Evolutionary conservation across 2,329 filamentous ascomycete genomes (phyloP).

Genomic region (Cladophialophora immunda): DNA sequence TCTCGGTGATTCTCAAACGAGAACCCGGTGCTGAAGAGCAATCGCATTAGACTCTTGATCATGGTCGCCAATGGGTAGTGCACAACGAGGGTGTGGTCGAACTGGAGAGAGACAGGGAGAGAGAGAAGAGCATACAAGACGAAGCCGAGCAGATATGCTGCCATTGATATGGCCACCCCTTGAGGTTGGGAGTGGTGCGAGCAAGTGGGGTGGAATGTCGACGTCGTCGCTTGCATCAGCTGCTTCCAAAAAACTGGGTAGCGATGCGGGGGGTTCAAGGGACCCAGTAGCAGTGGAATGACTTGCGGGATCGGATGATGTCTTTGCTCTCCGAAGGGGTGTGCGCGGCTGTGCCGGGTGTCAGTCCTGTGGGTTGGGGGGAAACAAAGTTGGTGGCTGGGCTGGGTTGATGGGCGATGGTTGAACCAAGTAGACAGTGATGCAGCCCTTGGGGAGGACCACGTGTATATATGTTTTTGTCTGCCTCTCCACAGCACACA

Average conservation of each 20-base stretch:
- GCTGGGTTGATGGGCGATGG: not conserved
- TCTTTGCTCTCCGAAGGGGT: not conserved
- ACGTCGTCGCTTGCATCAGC: constrained; percentile 13
- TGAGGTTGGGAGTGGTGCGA: not conserved
- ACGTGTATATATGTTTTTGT: not conserved
- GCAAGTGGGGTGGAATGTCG: constrained; percentile 7
- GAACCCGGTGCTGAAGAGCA: constrained; percentile 30
- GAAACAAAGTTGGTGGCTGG: not conserved
- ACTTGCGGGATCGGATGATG: constrained; percentile 6
- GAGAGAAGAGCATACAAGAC: constrained; percentile 24
- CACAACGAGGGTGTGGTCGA: not conserved
- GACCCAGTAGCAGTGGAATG: not conserved
- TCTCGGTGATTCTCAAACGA: constrained; percentile 22
- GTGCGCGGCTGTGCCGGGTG: not conserved
- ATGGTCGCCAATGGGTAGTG: constrained; percentile 16
- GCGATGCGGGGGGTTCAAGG: not conserved
- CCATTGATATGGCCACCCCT: constrained; percentile 19
- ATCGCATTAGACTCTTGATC: constrained; percentile 31
- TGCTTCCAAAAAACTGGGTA: constrained; percentile 4
- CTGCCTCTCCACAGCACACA: not conserved
- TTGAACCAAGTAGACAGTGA: not conserved
- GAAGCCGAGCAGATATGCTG: constrained; percentile 27
- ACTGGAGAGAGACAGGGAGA: not conserved
- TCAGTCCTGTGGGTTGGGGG: not conserved
- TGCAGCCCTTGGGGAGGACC: not conserved